These are phyloP conservation scores for Barbarea vulgaris DNA, from an alignment of 345 rosid species.

Conservation along the genomic window DNA sequence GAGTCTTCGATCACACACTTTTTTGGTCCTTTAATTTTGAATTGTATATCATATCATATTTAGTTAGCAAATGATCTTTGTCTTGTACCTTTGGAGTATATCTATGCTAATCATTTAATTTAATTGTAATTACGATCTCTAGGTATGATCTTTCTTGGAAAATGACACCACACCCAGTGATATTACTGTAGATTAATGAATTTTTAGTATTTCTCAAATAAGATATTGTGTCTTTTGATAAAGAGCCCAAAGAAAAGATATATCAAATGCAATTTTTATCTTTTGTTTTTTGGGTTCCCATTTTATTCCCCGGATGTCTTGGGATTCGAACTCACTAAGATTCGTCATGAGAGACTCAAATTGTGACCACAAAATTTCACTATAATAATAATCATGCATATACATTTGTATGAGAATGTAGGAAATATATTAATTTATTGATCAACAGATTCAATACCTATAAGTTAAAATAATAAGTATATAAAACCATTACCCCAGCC, in stretches of 20 bases:
- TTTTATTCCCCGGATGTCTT: constrained; percentile 30
- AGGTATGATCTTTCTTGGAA: constrained; percentile 56
- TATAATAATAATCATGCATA: background rate
- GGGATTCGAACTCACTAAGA: constrained; percentile 30
- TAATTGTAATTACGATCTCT: constrained; percentile 29
- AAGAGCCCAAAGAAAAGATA: constrained; percentile 21
- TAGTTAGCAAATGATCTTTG: constrained; percentile 30
- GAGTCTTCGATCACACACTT: constrained; percentile 43
- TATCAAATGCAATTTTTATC: constrained; percentile 8
- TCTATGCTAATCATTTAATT: constrained; percentile 28
- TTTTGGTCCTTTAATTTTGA: constrained; percentile 39
- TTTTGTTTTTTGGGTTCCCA: background rate
- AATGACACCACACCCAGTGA: constrained; percentile 45
- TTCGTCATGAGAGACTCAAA: background rate
- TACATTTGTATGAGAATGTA: background rate
- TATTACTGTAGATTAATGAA: constrained; percentile 19
- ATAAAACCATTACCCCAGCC: background rate
- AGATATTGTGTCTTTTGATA: constrained; percentile 43
- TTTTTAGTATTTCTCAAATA: constrained; percentile 13
- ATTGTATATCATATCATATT: constrained; percentile 1
- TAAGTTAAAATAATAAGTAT: background rate
- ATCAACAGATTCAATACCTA: background rate
- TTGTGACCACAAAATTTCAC: background rate
- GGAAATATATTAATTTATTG: background rate
- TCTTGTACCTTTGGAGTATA: constrained; percentile 26